Evolutionary conservation across 805 yeast genomes (phyloP), one percentile per base, ranked within the genome.

Genomic region (Candida manassasensis): DNA sequence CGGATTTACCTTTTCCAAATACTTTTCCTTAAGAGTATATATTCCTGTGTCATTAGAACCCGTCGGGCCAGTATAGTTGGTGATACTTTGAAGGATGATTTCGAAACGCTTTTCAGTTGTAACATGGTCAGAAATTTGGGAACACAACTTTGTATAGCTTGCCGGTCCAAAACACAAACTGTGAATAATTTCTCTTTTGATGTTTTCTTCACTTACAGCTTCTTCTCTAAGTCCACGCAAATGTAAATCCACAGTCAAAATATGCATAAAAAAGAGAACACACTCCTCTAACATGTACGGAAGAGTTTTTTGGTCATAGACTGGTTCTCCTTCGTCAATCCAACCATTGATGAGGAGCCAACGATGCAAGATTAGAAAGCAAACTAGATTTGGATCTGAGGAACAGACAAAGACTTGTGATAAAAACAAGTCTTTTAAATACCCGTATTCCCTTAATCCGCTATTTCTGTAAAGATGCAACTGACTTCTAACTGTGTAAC

Each of bases 381-480:
- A 60, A 1, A 77, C 75, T 3, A 69, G 60, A 36, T 78, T 69
- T 0, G 89, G 81, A 13, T 75, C 66, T 30, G 57, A 54, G 11
- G 64, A 48, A 6, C 73, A 68, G 3, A 74, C 59, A 28, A 77
- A 77, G 42, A 82, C 65, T 45, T 93, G 97, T 1, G 77, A 67
- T 50, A 85, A 63, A 51, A 74, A 84, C 14, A 90, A 53, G 48
- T 93, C 97, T 45, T 95, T 71, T 47, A 79, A 67, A 51, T 72
- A 89, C 0, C 96, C 95, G 41, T 77, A 76, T 43, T 89, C 97
- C 36, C 97, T 67, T 33, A 89, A 69, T 3, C 87, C 84, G 9
- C 88, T 73, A 39, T 77, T 81, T 26, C 83, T 73, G 54, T 90
- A 90, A 38, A 88, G 78, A 45, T 79, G 82, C 43, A 84, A 69